phyloP scores from a whole-genome alignment of 2,329 filamentous ascomycete species.

The Leptodontidium sp. region DNA sequence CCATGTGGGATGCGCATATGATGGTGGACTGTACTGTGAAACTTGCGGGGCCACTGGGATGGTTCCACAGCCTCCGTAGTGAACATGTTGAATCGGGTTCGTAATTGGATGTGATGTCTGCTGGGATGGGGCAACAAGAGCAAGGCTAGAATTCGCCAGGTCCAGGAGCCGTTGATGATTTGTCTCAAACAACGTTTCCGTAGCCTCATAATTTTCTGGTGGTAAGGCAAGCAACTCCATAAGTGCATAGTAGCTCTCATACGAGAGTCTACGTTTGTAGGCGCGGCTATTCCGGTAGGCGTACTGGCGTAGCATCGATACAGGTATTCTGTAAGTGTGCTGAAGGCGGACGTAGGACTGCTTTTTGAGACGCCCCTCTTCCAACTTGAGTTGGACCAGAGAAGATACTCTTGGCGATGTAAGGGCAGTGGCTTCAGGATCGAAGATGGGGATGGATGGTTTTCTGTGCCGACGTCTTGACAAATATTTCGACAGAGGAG shows the following conservation, averaged over 20 bases:
- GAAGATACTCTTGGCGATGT: background rate
- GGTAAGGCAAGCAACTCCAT: slow-evolving; percentile 21
- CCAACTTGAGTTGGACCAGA: slow-evolving; percentile 28
- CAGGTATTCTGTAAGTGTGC: slow-evolving; percentile 30
- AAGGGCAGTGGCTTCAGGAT: slow-evolving; percentile 12
- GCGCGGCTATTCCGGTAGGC: slow-evolving; percentile 17
- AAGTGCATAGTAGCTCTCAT: slow-evolving; percentile 27
- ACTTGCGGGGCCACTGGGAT: no score
- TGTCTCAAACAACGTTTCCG: background rate
- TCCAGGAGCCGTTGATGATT: background rate
- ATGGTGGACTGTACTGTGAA: no score
- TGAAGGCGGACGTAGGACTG: slow-evolving; percentile 35
- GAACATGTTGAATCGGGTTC: background rate
- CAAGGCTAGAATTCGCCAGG: background rate
- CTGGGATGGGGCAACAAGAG: background rate
- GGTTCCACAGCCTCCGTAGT: background rate
- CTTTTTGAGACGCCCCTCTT: slow-evolving; percentile 31
- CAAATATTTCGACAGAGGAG: slow-evolving; percentile 25
- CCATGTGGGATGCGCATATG: no score
- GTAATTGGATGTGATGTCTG: background rate
- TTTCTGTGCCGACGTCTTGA: slow-evolving; percentile 15
- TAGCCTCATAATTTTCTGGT: slow-evolving; percentile 19
- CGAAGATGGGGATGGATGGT: slow-evolving; percentile 30
- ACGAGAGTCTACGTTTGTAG: slow-evolving; percentile 24
- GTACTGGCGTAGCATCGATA: slow-evolving; percentile 19